Evolutionary conservation across 805 yeast species (phyloP), one percentile per base, ranked within the genome.

Genomic region (Candida ascalaphidarum): DNA sequence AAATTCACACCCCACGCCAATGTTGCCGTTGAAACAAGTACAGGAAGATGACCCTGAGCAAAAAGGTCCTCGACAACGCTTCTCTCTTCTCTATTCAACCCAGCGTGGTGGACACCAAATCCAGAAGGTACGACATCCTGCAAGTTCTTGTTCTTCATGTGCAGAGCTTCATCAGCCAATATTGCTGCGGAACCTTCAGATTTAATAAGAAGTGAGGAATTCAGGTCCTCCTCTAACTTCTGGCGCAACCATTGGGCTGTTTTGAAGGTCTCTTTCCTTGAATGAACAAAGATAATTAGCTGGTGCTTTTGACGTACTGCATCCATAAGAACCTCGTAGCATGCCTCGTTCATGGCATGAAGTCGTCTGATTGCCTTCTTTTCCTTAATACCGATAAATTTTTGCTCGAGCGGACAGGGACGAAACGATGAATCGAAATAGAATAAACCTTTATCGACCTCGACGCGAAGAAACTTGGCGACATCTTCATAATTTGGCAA

Each of bases 1-100:
- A 86, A 64, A 48, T 86, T 86, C 18, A 86, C 96, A 68, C 96
- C 96, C 96, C 96, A 86, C 0, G 96, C 96, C 35, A 86, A 68
- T 0, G 96, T 86, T 0, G 96, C 94, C 3, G 96, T 86, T 0
- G 94, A 84, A 1, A 88, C 88, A 32, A 86, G 60, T 1, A 86
- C 81, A 41, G 77, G 81, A n/a, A 84, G 56, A 34, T 81, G 76
- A 3, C 95, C 95, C 39, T 79, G 92, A 1, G 94, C 92, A 59
- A 86, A 86, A 22, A 84, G 57, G 46, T 84, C 94, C 52, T 86
- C 96, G 0, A 86, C 75, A 4, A 76, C 66, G 2, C 79, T 67
- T 48, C 96, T 68, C 50, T 88, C 96, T 5, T 61, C 63, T 38
- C 74, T 71, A 11, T 73, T 58, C 39, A 86, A 61, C 20, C 96